Conservation (phyloP, 2,329 filamentous ascomycete species). For the Fusarium sp. region DNA sequence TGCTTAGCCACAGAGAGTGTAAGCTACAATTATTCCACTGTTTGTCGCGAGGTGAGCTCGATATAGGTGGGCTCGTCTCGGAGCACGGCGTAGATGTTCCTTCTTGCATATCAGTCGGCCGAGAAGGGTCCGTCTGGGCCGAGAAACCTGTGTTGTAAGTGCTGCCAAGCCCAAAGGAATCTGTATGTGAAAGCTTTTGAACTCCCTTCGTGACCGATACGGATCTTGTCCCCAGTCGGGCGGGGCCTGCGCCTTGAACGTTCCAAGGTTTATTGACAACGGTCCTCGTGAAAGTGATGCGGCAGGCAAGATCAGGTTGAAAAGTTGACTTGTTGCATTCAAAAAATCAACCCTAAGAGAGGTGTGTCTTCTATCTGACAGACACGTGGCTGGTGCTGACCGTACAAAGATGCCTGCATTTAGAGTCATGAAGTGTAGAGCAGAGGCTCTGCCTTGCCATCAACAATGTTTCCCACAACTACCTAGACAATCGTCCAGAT, state of each 20-base stretch:
- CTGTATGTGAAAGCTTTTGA: constrained; percentile 29
- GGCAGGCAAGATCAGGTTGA: constrained; percentile 28
- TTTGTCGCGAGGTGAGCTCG: constrained; percentile 31
- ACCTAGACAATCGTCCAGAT: constrained; percentile 12
- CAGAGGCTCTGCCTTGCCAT: constrained; percentile 14
- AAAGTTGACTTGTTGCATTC: constrained; percentile 27
- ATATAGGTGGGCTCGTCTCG: constrained; percentile 24
- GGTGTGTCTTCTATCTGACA: constrained; percentile 21
- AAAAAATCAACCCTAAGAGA: constrained; percentile 15
- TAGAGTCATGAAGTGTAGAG: constrained; percentile 28
- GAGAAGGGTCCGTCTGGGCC: constrained; percentile 43
- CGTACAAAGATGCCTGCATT: constrained; percentile 14
- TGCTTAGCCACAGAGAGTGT: constrained; percentile 14
- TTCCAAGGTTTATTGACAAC: constrained; percentile 25
- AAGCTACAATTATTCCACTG: constrained; percentile 20
- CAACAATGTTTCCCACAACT: constrained; percentile 3
- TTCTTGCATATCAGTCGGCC: constrained; percentile 43
- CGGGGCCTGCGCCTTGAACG: constrained; percentile 37
- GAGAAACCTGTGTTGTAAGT: constrained; percentile 36
- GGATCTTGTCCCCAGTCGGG: constrained; percentile 35
- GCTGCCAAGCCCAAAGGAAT: constrained; percentile 38
- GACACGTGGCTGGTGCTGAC: constrained; percentile 38
- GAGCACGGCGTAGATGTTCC: constrained; percentile 34
- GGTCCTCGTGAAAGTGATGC: constrained; percentile 19
- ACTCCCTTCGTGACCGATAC: constrained; percentile 30